A percentile compares a stretch with the other conserved stretches of the same genome.
These are phyloP conservation scores for Mycosarcoma mackinlayi DNA, from an alignment of 1,284 basidiomycete genomes.

Conservation along the genomic window DNA sequence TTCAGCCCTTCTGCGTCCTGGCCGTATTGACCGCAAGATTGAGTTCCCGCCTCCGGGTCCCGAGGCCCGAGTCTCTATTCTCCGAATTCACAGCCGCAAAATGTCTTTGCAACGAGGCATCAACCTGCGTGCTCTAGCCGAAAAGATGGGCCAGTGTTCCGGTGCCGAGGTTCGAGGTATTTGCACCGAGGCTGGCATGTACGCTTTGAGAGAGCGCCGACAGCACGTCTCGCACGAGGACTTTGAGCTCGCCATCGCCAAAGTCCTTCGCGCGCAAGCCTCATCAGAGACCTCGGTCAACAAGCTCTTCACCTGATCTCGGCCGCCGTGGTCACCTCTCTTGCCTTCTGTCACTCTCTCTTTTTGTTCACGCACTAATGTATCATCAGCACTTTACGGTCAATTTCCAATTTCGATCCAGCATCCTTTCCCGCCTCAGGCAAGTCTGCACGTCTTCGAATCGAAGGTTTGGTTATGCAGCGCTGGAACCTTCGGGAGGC, in stretches of 20 bases:
- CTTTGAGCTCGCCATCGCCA: constrained; percentile 97
- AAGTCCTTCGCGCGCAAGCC: constrained; percentile 73
- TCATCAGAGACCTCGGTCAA: constrained; percentile 67
- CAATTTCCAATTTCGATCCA: constrained; percentile 20
- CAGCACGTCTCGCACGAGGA: constrained; percentile 97
- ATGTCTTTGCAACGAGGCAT: constrained; percentile 99
- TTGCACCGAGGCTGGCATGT: constrained; percentile 99
- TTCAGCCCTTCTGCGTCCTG: constrained; percentile 90
- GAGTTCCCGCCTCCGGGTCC: constrained; percentile 99
- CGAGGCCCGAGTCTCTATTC: constrained; percentile 94
- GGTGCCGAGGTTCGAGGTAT: constrained; percentile 98
- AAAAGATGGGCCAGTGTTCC: constrained; percentile 99
- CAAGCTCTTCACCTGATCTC: constrained; percentile 69
- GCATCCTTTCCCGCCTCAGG: neutral
- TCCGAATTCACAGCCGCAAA: constrained; percentile 97
- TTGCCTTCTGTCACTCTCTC: constrained; percentile 1
- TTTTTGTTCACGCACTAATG: constrained; percentile 24
- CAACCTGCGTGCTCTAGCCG: constrained; percentile 90
- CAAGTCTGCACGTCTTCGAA: neutral
- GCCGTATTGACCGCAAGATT: constrained; percentile 98
- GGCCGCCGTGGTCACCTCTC: too few relatives aligned
- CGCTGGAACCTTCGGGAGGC: too few relatives aligned
- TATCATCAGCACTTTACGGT: constrained; percentile 27
- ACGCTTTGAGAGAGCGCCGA: constrained; percentile 90
- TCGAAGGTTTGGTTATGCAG: neutral